Conservation (phyloP, 192 early-diverging fungal species). For the Funneliformis mosseae region DNA sequence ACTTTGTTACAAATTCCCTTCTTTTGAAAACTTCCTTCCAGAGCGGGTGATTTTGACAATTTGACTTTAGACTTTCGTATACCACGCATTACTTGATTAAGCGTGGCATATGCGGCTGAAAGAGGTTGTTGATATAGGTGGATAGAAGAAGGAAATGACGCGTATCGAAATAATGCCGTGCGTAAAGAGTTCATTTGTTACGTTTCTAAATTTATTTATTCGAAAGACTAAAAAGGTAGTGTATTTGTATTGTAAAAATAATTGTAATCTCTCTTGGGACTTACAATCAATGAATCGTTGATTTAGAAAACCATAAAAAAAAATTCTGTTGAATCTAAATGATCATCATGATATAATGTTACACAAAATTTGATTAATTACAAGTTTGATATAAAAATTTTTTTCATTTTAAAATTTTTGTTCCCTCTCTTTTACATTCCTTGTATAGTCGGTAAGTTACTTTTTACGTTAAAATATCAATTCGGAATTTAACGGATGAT, state of each 20-base stretch:
- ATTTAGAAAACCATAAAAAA: too few relatives aligned
- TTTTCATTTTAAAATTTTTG: not conserved
- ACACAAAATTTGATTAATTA: too few relatives aligned
- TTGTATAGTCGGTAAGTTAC: not conserved
- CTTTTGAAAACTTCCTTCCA: slow-evolving; percentile 85
- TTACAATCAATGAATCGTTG: too few relatives aligned
- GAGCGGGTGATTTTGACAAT: slow-evolving; percentile 75
- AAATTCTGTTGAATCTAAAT: too few relatives aligned
- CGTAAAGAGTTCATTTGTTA: not conserved
- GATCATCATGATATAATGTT: too few relatives aligned
- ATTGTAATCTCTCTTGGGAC: too few relatives aligned
- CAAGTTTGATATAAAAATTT: not conserved
- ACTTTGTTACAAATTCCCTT: slow-evolving; percentile 96
- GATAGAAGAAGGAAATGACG: not conserved
- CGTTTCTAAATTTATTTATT: not conserved
- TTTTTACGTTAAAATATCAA: not conserved
- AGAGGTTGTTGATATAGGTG: not conserved
- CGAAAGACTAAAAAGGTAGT: too few relatives aligned
- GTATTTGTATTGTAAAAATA: too few relatives aligned
- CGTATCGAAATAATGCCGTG: not conserved
- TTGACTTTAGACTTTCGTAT: slow-evolving; percentile 71
- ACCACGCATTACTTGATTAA: slow-evolving; percentile 92
- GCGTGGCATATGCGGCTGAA: slow-evolving; percentile 59
- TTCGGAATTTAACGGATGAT: not conserved
- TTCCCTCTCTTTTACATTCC: not conserved